Base-by-base conservation (phyloP, 1,284 basidiomycete species). In the Boletus austroedulis region DNA sequence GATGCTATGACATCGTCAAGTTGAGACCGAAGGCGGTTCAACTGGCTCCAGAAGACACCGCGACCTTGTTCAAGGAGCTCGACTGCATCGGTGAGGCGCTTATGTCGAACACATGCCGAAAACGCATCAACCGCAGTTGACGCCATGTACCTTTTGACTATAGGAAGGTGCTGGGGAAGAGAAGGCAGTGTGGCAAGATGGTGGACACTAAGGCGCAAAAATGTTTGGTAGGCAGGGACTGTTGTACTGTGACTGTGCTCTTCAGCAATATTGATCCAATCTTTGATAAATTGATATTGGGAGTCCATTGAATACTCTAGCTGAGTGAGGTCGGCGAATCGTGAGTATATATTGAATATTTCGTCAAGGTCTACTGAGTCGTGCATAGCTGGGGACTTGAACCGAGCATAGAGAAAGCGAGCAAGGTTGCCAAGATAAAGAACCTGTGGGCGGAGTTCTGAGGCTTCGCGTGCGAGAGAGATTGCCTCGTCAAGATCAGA, bases 21-120 rank as follows among this genome's bases (percentile, higher is more conserved):
- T 17, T 28, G 34, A 38, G 55, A 55, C 8, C 26, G n/a, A 2
- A 46, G 23, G 32, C 28, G 21, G 28, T 8, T 17, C 2, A 56
- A 17, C 21, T 45, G 52, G 7, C 34, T 23, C 51, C 41, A 45
- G 21, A 56, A 55, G 24, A 54, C 5, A 5, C 21, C 51, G 9
- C 43, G 31, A 12, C 31, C 43, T 26, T 53, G 43, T 28, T 53
- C 55, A 5, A 56, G 52, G 7, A 57, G 55, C 7, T 57, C 55
- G 8, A 56, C 5, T 23, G 43, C 55, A 4, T 32, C 7, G 12
- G 23, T 3, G 8, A 11, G 4, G 14, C 19, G 14, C 2, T 31
- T 41, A 44, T 24, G 23, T 3, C 50, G 50, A 44, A 52, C 3
- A 44, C 40, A 52, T 5, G 41, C 50, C 10, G 50, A 51, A 32